Evolutionary conservation across 2,329 filamentous ascomycete species (phyloP), one percentile per base, ranked within the genome.

Genomic region (Scedosporium boydii): DNA sequence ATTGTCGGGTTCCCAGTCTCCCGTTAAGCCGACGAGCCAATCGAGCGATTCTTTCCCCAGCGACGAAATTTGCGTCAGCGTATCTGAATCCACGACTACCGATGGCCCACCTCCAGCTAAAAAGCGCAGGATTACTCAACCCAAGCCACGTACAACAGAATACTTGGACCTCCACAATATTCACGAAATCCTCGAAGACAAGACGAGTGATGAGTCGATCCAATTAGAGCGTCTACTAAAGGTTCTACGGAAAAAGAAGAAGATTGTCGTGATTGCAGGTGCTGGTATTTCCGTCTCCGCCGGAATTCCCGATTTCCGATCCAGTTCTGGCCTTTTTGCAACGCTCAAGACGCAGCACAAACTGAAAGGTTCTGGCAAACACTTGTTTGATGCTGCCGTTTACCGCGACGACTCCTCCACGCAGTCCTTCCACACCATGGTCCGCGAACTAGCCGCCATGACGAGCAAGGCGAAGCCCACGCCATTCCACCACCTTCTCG

Each of bases 221-320:
- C 84, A 93, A 65, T 78, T 96, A 46, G 83, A 89, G 64, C 83
- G 87, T 62, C 79, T 99, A 34, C 77, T 93, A 55, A 84, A 87
- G 53, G 87, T 87, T 26, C 76, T 99, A 62, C 88, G 89, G 70
- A 92, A 90, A 71, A 95, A 95, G 80, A 90, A 93, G 77, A 97
- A 96, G 78, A 96, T 99, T 72, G 91, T 99, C 41, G 91, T 98
- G 60, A 90, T 99, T 73, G 95, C 93, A 57, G 95, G 95, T 63
- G 95, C 95, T 66, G 95, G 95, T 65, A 99, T 99, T 69, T 98
- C 95, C 46, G 95, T 97, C 60, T 93, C 93, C 61, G 93, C 95
- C 68, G 95, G 95, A 66, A 96, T 99, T 69, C 95, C 95, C 69
- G 95, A 99, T 74, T 99, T 99, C 71, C 91, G 95, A 67, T 99